phyloP scores from a whole-genome alignment of 1,284 basidiomycete genomes.

The Fomitopsis palustris region DNA sequence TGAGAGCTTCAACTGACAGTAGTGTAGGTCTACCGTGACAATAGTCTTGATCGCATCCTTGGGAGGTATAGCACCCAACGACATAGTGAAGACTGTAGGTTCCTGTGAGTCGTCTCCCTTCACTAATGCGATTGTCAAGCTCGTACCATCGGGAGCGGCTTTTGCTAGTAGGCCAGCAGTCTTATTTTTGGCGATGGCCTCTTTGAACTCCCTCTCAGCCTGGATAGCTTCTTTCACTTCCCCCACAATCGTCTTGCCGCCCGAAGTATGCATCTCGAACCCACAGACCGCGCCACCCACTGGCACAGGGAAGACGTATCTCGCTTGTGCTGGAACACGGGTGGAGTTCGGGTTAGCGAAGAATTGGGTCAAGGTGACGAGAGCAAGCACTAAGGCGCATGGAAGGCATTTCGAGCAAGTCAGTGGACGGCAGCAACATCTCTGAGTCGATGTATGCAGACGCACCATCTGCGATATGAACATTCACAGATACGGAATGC shows the following conservation, averaged over 20 bases:
- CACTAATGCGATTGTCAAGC: not conserved
- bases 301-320: conserved; percentile 61
- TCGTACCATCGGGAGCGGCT: not conserved
- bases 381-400: conserved; percentile 55
- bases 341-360: conserved; percentile 38
- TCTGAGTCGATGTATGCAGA: not conserved
- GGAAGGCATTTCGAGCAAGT: not conserved
- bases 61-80: conserved; percentile 48
- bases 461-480: conserved; percentile 46
- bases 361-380: conserved; percentile 45
- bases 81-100: conserved; percentile 50
- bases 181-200: not conserved
- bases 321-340: conserved; percentile 37
- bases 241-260: conserved; percentile 41
- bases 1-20: not conserved
- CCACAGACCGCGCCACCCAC: conserved; percentile 47
- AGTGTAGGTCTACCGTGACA: conserved; percentile 36
- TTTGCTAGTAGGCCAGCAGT: not conserved
- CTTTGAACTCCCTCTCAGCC: not conserved
- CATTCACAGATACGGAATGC: conserved; percentile 37
- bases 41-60: conserved; percentile 35
- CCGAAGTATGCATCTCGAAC: conserved; percentile 41
- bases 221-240: conserved; percentile 41
- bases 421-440: not conserved
- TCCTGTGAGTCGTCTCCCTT: not conserved